Conservation (phyloP, 2,329 filamentous ascomycete species). For the Thielaviopsis populi region DNA sequence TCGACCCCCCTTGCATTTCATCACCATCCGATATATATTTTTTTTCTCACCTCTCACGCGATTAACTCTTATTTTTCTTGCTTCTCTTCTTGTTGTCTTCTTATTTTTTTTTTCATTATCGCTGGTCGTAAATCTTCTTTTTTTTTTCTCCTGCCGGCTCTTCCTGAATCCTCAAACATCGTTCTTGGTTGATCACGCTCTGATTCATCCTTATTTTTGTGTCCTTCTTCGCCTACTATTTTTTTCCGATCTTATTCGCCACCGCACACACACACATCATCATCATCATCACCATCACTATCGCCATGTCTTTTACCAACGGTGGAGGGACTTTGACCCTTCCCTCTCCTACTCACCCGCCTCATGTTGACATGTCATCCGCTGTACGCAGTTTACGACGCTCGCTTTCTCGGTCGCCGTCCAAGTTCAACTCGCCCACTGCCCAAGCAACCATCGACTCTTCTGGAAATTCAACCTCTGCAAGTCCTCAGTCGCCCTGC, state of each 20-base stretch:
- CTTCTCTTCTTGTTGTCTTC: not conserved
- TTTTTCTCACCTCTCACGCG: not conserved
- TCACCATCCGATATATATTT: conserved; percentile 1
- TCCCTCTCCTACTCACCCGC: conserved; percentile 69
- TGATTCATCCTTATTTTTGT: conserved; percentile 3
- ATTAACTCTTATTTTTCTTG: conserved; percentile 8
- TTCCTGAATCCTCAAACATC: not conserved
- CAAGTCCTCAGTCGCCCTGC: conserved; percentile 38
- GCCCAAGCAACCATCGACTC: conserved; percentile 21
- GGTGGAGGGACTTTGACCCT: conserved; percentile 63
- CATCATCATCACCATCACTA: not conserved
- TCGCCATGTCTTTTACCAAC: conserved; percentile 43
- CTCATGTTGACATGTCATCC: conserved; percentile 68
- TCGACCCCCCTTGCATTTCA: conserved; percentile 4
- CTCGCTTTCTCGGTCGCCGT: conserved; percentile 85
- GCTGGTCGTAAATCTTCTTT: not conserved
- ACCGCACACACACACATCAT: not conserved
- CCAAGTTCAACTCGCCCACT: conserved; percentile 45
- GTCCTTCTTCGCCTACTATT: conserved; percentile 2
- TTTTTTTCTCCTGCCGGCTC: not conserved
- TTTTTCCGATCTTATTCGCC: not conserved
- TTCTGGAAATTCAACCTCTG: conserved; percentile 41
- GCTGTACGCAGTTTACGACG: conserved; percentile 71
- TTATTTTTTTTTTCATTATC: conserved; percentile 1
- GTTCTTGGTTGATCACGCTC: conserved; percentile 1